Base-by-base conservation (phyloP, 306 rosid species). In the Adenanthera pavonina region DNA sequence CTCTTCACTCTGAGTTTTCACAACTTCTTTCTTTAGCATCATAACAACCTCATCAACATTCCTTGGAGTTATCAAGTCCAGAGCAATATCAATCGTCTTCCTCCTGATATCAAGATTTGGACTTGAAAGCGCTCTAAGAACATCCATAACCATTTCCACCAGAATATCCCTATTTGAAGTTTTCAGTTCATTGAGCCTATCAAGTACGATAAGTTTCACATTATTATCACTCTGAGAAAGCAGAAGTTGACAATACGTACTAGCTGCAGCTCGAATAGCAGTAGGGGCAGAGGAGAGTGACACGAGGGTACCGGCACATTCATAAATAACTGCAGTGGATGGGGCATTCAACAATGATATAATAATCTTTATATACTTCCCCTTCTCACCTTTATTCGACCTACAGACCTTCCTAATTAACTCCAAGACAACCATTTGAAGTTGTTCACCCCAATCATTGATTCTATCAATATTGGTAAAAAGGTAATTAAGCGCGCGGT, bases 71-170 rank as follows among this genome's bases (percentile, higher is more conserved):
- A 96, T 92, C 86, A 96, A 84, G 52, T 96, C 99, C 35, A 93
- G 91, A 0, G 89, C 97, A 71, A 96, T 96, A 76, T 94, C 99
- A 49, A 96, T 85, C 0, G 99, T 96, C 92, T 96, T 96, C 89
- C 91, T 93, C 81, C 94, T 87, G 78, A 96, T 92, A 74, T 96
- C 98, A 3, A 77, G 85, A 87, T 94, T 96, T 0, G 98, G 98
- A 60, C 90, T 96, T 0, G 94, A 86, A 6, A 96, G 92, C 1
- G 94, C 99, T 75, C 99, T 86, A 14, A 96, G 92, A 17, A 96
- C 98, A 83, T 96, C 99, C 98, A 96, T 96, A 17, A 96, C 91
- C 89, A 91, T 75, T 59, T 96, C 99, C 35, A 96, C 92, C 97
- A 96, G 87, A 67, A 96, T 89, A 48, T 96, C 99, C 89, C 98